Evolutionary conservation across 2,329 filamentous ascomycete genomes (phyloP), one percentile per base, ranked within the genome.

Genomic region (Corinectria fuckeliana): DNA sequence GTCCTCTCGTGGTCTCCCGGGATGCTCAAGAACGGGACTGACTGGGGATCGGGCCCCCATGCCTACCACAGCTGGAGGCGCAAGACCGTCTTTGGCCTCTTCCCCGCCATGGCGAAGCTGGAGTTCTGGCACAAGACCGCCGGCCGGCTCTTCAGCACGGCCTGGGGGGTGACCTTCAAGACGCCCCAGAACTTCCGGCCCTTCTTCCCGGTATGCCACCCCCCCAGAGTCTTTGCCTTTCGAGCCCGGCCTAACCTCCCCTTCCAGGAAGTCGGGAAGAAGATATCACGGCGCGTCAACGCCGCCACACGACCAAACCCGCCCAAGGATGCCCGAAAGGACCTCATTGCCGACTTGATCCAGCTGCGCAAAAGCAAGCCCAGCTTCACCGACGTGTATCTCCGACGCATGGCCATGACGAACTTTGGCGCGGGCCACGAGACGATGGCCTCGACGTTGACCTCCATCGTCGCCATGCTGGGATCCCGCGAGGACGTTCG

Each of bases 361-460:
- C 71, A 75, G 21, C 71, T 85, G 0, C 79, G 84, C 65, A 71
- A 72, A 13, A 71, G 76, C 4, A 79, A 76, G 18, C 77, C 81
- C 1, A 77, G 77, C 5, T 84, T 85, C 58, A 80, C 68, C 0
- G 77, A 81, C 23, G 70, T 65, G 0, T 84, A 85, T 51, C 75
- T 85, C 9, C 78, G 79, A 3, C 80, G 82, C 25, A 81, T 85
- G 75, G 81, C 80, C 2, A 74, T 83, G 2, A 84, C 82, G 2
- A 85, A 85, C 61, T 85, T 85, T 63, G 82, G 82, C 10, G 82
- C 82, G 1, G 82, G 82, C 0, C 82, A 85, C 58, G 82, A 85
- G 64, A 85, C 82, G 0, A 77, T 84, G 74, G 81, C 81, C 10
- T 82, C 82, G 1, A 82, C 82, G 0, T 66, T 85, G 6, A 84